These are phyloP conservation scores for Fusarium anguioides DNA, from an alignment of 2,329 filamentous ascomycete genomes.

Conservation along the genomic window DNA sequence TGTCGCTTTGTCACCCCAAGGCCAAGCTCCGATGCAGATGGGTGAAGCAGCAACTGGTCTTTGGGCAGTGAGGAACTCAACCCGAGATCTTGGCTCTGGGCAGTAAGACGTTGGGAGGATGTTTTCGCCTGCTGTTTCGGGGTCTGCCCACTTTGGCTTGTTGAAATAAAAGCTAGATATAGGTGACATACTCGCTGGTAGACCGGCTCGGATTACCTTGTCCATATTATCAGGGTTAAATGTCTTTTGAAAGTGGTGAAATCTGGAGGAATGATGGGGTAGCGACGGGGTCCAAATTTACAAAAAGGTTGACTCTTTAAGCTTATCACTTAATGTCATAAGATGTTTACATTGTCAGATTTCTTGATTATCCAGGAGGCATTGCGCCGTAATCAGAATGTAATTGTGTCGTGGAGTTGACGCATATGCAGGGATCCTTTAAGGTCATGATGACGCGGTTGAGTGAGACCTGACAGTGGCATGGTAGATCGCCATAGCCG, in stretches of 20 bases:
- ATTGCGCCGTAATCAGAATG: too few relatives aligned
- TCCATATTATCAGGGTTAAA: neutral
- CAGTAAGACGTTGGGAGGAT: neutral
- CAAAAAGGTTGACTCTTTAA: neutral
- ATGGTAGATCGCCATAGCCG: too few relatives aligned
- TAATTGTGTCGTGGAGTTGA: neutral
- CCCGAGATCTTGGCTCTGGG: neutral
- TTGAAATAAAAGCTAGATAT: neutral
- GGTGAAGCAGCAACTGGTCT: neutral
- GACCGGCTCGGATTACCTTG: neutral
- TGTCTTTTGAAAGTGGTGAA: neutral
- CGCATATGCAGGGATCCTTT: neutral
- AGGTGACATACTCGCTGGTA: neutral
- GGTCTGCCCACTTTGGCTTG: constrained; percentile 15
- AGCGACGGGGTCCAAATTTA: neutral
- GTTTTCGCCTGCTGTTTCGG: neutral
- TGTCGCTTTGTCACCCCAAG: constrained; percentile 14
- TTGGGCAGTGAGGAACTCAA: neutral
- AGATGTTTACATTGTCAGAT: too few relatives aligned
- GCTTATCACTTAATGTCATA: too few relatives aligned
- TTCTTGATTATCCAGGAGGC: too few relatives aligned
- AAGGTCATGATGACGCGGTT: constrained; percentile 8
- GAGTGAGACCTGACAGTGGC: too few relatives aligned
- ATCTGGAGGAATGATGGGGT: fast-evolving
- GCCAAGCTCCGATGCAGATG: neutral